Evolutionary conservation across 1,284 basidiomycete species (phyloP), one percentile per base, ranked within the genome.

Genomic region (Sporisorium reilianum): DNA sequence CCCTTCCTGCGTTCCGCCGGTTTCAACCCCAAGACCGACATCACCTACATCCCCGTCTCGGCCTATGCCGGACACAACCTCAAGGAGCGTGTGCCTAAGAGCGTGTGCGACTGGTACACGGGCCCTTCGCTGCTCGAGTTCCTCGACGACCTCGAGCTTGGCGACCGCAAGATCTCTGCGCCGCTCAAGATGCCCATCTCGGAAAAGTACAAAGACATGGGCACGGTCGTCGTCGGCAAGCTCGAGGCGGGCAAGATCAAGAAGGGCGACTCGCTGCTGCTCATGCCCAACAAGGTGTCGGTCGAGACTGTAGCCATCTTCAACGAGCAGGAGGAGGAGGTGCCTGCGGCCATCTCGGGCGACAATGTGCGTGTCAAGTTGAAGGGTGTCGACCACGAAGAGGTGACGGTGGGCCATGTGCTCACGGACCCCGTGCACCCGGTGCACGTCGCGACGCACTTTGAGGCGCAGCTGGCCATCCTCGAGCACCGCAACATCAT

Each of bases 191-290:
- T 84, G 80, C 83, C 83, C 51, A 79, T 84, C 54, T 78, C 72
- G 42, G 83, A 84, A 60, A 84, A 84, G 80, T 84, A 84, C 75
- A 80, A 75, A 57, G 83, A 84, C 61, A 84, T 84, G 82, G 83
- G 83, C 40, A 84, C 83, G 6, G 77, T 84, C 46, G 75, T 84
- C 5, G 83, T 84, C 16, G 83, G 83, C 48, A 84, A 84, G 75
- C 72, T 84, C 30, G 83, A 84, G 73, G 75, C 78, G 11, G 83
- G 83, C 28, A 79, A 76, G 66, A 75, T 84, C 60, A 75, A 75
- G 59, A 77, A 79, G 65, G 83, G 83, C 42, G 81, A 83, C 46
- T 46, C 57, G 30, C 62, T 83, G 7, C 23, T 83, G 34, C 64
- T 84, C 22, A 84, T 84, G 82, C 83, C 83, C 42, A 84, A 84